A percentile compares a stretch with the other conserved stretches of the same genome.
Conservation (phyloP, 148 eudicot species). For the Limonium bicolor region DNA sequence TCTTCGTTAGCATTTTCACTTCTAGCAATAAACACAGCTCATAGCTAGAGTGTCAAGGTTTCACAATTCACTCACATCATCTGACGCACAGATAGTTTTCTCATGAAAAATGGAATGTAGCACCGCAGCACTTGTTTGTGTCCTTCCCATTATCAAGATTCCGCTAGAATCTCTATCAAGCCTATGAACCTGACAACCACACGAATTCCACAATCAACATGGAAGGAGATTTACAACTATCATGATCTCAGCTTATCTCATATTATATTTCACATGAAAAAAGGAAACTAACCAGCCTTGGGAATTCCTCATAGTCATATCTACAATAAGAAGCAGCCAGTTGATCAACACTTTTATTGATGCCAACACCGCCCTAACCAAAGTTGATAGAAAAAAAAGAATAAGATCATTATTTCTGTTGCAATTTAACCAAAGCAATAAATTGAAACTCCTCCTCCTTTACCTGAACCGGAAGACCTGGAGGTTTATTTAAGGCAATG, state of each 20-base stretch:
- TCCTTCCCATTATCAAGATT: slow-evolving; percentile 91
- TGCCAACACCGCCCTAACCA: slow-evolving; percentile 76
- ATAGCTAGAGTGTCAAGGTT: no score
- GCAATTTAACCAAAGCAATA: neutral
- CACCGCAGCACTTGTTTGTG: slow-evolving; percentile 59
- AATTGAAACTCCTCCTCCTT: neutral
- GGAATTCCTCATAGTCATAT: slow-evolving; percentile 53
- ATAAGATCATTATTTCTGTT: no score
- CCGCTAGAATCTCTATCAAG: slow-evolving; percentile 98
- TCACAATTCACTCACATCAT: slow-evolving; percentile 60
- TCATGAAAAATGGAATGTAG: slow-evolving; percentile 92
- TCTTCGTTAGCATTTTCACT: no score
- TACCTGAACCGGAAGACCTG: slow-evolving; percentile 96
- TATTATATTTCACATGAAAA: neutral
- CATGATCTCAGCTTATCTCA: no score
- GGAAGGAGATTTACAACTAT: neutral
- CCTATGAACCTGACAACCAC: slow-evolving; percentile 65
- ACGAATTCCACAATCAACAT: neutral
- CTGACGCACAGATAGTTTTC: slow-evolving; percentile 57
- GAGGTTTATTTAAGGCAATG: slow-evolving; percentile 85
- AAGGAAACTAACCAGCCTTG: slow-evolving; percentile 62
- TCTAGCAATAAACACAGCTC: no score
- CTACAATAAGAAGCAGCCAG: slow-evolving; percentile 61
- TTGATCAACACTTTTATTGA: slow-evolving; percentile 77
- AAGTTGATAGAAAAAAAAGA: neutral